Conservation (phyloP, 352 stramenopile species). For the Phytopythium litorale region DNA sequence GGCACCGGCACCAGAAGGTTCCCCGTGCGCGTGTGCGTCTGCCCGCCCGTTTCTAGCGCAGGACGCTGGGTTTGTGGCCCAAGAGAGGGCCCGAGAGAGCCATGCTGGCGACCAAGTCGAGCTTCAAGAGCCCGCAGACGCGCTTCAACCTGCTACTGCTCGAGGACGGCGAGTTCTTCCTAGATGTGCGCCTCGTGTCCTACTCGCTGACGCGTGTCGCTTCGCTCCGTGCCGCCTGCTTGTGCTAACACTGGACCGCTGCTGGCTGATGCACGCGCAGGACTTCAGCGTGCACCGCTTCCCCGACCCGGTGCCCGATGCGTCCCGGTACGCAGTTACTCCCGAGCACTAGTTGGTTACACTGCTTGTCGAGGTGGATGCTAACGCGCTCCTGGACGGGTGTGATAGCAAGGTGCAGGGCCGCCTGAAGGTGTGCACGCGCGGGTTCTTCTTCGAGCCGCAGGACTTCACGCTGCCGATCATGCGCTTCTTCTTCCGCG, state of each 20-base stretch:
- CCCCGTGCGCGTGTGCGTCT: background rate
- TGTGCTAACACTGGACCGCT: background rate
- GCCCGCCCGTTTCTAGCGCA: background rate
- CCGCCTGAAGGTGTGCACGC: constrained; percentile 85
- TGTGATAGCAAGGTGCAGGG: constrained; percentile 63
- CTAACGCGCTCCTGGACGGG: background rate
- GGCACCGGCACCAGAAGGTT: background rate
- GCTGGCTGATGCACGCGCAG: constrained; percentile 18
- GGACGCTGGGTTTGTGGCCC: too few species aligned
- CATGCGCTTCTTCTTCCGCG: constrained; percentile 84
- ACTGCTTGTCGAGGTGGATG: background rate
- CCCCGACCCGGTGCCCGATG: constrained; percentile 46
- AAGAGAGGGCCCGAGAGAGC: background rate
- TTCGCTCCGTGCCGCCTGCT: background rate
- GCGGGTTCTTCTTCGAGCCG: constrained; percentile 91
- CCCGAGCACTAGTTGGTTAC: background rate
- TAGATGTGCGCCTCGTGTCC: constrained; percentile 62
- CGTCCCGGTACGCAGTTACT: constrained; percentile 36
- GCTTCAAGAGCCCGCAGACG: constrained; percentile 50
- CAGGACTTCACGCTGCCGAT: constrained; percentile 78
- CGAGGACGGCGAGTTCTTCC: constrained; percentile 94
- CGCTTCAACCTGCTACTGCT: constrained; percentile 93
- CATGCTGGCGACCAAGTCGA: constrained; percentile 38
- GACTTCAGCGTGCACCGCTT: constrained; percentile 84
- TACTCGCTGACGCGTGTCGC: background rate